A percentile compares a stretch with the other conserved stretches of the same genome.
Evolutionary conservation across 176 grass and related monocot species (phyloP).

Genomic region (Tillandsia leiboldiana): DNA sequence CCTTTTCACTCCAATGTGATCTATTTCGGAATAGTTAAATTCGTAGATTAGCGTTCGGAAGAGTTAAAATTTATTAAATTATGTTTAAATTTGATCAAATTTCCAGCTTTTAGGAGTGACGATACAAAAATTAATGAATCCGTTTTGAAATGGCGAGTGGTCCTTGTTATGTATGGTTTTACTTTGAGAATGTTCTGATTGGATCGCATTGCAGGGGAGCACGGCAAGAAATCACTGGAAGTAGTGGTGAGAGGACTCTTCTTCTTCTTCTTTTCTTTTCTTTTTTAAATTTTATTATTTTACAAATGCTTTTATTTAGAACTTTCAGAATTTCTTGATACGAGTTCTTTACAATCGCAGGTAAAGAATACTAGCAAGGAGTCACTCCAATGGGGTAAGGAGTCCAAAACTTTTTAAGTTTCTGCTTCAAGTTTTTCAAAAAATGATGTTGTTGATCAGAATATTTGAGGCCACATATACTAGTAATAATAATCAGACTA

Average conservation of each 20-base stretch:
- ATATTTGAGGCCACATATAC: too few relatives aligned
- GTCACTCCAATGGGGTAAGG: slow-evolving; percentile 83
- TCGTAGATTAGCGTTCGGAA: too few relatives aligned
- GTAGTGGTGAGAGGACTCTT: slow-evolving; percentile 38
- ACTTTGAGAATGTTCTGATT: neutral
- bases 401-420: neutral
- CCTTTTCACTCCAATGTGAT: too few relatives aligned
- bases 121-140: neutral
- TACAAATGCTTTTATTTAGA: neutral
- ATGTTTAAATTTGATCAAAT: too few relatives aligned
- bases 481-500: too few relatives aligned
- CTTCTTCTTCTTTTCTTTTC: neutral
- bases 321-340: neutral
- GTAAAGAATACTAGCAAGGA: slow-evolving; percentile 67
- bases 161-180: neutral
- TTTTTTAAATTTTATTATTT: neutral
- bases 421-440: neutral
- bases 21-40: too few relatives aligned
- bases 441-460: too few relatives aligned
- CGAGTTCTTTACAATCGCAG: slow-evolving; percentile 16
- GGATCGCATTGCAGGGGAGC: slow-evolving; percentile 31
- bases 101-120: neutral
- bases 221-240: slow-evolving; percentile 55
- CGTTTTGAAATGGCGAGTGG: too few relatives aligned
- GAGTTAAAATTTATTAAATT: too few relatives aligned